Base-by-base conservation (phyloP, 371 early-diverging fungal species). In the Nosema muscidifuracis region DNA sequence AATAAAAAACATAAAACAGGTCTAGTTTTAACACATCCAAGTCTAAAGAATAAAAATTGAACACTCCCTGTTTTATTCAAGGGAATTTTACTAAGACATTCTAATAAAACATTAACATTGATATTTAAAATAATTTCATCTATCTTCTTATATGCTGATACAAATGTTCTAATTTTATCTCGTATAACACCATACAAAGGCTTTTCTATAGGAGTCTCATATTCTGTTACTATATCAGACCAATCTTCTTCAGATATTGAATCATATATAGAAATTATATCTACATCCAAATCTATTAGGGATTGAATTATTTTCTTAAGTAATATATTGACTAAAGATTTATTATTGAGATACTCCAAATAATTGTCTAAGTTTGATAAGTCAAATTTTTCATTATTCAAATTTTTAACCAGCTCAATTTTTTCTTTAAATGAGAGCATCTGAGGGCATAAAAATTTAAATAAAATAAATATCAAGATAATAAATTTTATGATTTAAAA, bases 191-290 rank as follows among this genome's bases (percentile, higher is more conserved):
- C 61, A 69, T 69, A 61, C 18, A 36, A 20, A 2, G 24, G 44
- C 15, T 61, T 61, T 22, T 69, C 70, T 60, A 69, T 69, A 4
- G 70, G 70, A n/a, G 70, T 69, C 20, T 60, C 70, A 51, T 61
- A 69, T 16, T 60, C 60, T 20, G 34, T 36, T 13, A 69, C 15
- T 7, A 61, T 61, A 47, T 69, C 70, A 22, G 60, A 24, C 70
- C 70, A 69, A 28, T 69, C 70, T 24, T 69, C 70, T 47, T 69
- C 61, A 0, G 40, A 34, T 30, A 69, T 47, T 18, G 61, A 26
- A 20, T 61, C 70, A 26, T 69, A 51, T 31, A 69, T 58, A 13
- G 61, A 47, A 50, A 30, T 69, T 16, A 69, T 69, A 20, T 69
- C 38, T 24, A 61, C 70, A 47, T 69, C 70, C 36, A 69, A 51